Evolutionary conservation across 495 filamentous ascomycete genomes (phyloP).

Genomic region (Annulohypoxylon maeteangense): DNA sequence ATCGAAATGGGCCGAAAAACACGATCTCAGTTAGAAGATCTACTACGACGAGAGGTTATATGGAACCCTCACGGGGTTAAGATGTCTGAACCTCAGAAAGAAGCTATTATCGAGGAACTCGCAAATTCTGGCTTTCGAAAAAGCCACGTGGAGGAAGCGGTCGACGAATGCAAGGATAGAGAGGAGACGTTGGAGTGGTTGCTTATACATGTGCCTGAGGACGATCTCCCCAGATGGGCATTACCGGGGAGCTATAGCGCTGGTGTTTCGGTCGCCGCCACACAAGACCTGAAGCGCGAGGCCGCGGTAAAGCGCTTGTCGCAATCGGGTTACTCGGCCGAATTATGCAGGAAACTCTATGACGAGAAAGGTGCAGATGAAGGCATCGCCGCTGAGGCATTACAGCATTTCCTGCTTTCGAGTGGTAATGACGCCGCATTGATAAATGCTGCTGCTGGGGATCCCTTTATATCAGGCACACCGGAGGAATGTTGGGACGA

Average conservation of each 20-base stretch:
- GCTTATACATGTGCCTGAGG: slow-evolving; percentile 94
- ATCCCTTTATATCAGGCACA: slow-evolving; percentile 53
- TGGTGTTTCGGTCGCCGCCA: slow-evolving; percentile 83
- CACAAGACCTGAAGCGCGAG: slow-evolving; percentile 77
- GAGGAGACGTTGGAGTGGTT: slow-evolving; percentile 94
- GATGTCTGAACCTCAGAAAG: slow-evolving; percentile 67
- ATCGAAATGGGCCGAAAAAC: slow-evolving; percentile 90
- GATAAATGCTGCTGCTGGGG: slow-evolving; percentile 34
- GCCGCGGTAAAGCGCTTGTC: slow-evolving; percentile 83
- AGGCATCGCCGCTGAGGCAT: slow-evolving; percentile 75
- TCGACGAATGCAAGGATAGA: slow-evolving; percentile 85
- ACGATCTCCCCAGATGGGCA: slow-evolving; percentile 90
- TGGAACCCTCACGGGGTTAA: slow-evolving; percentile 85
- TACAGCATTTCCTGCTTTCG: slow-evolving; percentile 75
- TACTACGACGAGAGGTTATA: slow-evolving; percentile 77
- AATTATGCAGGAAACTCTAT: slow-evolving; percentile 80
- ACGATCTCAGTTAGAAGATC: slow-evolving; percentile 76
- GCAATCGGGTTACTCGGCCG: slow-evolving; percentile 81
- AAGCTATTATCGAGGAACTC: slow-evolving; percentile 76
- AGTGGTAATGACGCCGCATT: slow-evolving; percentile 50
- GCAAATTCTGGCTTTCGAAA: slow-evolving; percentile 80
- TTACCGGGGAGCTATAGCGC: slow-evolving; percentile 90
- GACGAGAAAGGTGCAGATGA: slow-evolving; percentile 77
- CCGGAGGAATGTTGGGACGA: slow-evolving; percentile 79
- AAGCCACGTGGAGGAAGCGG: slow-evolving; percentile 90